These are phyloP conservation scores for Fusarium floridanum DNA, from an alignment of 2,329 filamentous ascomycete species.

Conservation along the genomic window DNA sequence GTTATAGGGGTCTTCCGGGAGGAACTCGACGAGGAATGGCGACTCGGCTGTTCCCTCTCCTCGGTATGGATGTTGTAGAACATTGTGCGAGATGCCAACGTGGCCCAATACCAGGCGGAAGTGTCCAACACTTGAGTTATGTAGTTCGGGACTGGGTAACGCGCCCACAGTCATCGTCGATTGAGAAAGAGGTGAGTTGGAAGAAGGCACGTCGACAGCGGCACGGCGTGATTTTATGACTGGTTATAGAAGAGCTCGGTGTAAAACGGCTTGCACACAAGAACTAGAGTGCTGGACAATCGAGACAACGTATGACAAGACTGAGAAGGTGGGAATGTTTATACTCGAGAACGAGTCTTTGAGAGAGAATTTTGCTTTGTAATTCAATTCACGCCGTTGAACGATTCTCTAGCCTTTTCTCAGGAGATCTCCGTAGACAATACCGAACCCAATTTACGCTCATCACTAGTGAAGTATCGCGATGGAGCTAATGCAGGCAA, in stretches of 20 bases:
- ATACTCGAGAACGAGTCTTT: too few species aligned
- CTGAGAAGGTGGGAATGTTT: too few species aligned
- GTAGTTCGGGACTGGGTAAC: neutral
- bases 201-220: neutral
- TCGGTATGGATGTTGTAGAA: neutral
- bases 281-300: neutral
- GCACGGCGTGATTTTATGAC: neutral
- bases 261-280: neutral
- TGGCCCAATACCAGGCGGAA: neutral
- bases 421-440: neutral
- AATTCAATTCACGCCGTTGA: too few species aligned
- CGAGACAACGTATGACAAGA: neutral
- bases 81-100: neutral
- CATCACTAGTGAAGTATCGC: neutral
- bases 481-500: neutral
- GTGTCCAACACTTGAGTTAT: neutral
- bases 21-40: neutral
- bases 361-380: too few species aligned
- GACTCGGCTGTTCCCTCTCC: neutral
- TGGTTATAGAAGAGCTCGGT: neutral
- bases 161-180: neutral
- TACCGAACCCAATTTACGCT: neutral
- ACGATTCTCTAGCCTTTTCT: too few species aligned
- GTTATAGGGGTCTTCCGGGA: neutral
- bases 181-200: neutral